Evolutionary conservation across 164 flowering plant genomes (phyloP), one percentile per base, ranked within the genome.

Genomic region (Vitis vinifera): DNA sequence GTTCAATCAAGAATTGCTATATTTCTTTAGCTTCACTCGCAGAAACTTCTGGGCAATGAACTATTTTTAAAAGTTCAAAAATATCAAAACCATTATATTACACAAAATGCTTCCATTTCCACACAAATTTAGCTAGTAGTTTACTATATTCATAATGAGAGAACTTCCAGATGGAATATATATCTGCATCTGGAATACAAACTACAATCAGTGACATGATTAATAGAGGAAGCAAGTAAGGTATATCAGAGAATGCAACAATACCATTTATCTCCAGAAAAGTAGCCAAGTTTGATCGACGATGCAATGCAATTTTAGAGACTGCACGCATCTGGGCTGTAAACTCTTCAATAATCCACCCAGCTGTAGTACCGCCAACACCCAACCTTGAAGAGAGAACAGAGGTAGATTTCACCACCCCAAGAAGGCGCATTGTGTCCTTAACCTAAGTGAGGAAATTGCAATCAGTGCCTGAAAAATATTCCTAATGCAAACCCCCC

Each of bases 291-390:
- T 93, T 96, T 9, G 87, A 77, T 59, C 91, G 85, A 8, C 98
- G 97, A 58, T 91, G 92, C 84, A 96, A 73, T 61, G 97, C 98
- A 83, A 96, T 92, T 81, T 87, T 93, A 57, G 95, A 93, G 15
- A 93, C 95, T 48, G 97, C 94, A 79, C 87, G 95, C 91, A 96
- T 86, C 80, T 93, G 99, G 30, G 93, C 87, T 44, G 91, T 93
- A 64, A 93, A 93, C 78, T 96, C 99, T 79, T 91, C 90, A 79
- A 96, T 80, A 59, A 93, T 87, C 91, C 94, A 88, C n/a, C 80
- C 79, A 50, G 91, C 86, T 15, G 90, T 76, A 31, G 80, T 73
- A 76, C 89, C 88, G 71, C 97, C 98, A 76, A 79, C 75, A 53
- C 90, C 97, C 76, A 96, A 75, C 82, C 88, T 91, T 74, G 97